Evolutionary conservation across 371 early-diverging fungal species (phyloP).

Genomic region (Mortierella sp.): DNA sequence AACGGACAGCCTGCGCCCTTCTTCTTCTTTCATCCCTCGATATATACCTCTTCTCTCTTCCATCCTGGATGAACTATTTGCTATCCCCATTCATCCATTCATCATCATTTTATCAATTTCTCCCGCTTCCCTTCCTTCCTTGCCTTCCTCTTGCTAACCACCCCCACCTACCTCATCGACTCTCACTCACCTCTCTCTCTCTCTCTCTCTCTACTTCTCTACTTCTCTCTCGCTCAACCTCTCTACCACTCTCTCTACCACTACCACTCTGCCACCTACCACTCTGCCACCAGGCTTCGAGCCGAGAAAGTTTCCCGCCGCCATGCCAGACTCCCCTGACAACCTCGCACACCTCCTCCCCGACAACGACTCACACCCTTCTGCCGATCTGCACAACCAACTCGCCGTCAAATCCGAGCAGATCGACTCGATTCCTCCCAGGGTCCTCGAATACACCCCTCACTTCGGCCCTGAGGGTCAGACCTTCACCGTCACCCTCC

Average conservation of each 20-base stretch:
- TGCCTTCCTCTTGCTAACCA: neutral
- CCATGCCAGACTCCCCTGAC: constrained; percentile 29
- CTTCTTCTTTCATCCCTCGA: no score
- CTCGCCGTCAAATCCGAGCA: constrained; percentile 21
- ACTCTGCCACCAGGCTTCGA: constrained; percentile 46
- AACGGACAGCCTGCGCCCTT: no score
- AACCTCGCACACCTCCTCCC: constrained; percentile 4
- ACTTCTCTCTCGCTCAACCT: constrained; percentile 1
- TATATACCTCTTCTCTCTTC: neutral
- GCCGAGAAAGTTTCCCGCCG: constrained; percentile 39
- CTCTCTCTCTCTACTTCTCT: neutral
- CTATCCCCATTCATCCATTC: no score
- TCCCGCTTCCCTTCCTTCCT: neutral
- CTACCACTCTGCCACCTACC: constrained; percentile 1
- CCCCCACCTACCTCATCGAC: neutral
- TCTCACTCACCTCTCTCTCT: neutral
- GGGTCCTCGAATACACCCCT: constrained; percentile 44
- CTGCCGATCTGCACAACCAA: constrained; percentile 11
- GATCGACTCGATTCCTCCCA: constrained; percentile 18
- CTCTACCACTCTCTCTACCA: neutral
- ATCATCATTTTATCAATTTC: constrained; percentile 2
- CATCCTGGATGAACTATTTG: no score
- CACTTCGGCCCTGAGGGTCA: constrained; percentile 54
- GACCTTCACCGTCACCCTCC: constrained; percentile 41
- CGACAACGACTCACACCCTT: constrained; percentile 3